Base-by-base conservation (phyloP, 305 asterid species). In the Petunia hybrid region DNA sequence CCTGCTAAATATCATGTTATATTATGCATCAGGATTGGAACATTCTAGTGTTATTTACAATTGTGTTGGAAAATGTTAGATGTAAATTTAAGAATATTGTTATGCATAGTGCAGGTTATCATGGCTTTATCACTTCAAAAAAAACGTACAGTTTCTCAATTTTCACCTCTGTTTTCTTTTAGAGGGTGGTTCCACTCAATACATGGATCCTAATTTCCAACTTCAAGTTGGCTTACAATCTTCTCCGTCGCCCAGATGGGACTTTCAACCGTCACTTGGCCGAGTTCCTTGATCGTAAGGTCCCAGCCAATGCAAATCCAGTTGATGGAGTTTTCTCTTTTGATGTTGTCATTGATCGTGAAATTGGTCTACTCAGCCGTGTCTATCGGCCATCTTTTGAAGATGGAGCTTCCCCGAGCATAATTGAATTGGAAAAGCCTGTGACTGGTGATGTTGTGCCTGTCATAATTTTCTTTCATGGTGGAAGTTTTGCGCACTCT, bases 201-300 rank as follows among this genome's bases (percentile, higher is more conserved):
- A 83, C 86, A 63, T 83, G 86, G 86, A 56, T 83, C 76, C 78
- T 83, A 53, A 83, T 83, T 70, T 79, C 86, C 31, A 74, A 53
- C 45, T 83, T 83, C 83, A 83, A 83, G 83, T 41, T 83, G 63
- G 45, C 83, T 12, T 83, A 83, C 66, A 80, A 83, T 74, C 76
- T 83, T 63, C 69, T 83, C n/a, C 86, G 86, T 12, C 86, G 78
- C 55, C 78, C 86, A 16, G 86, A 83, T 75, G 86, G 86, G 36
- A 83, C 83, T 51, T 83, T 83, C 80, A 83, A 83, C 77, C 86
- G 86, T 73, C 81, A 83, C 63, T 66, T 83, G 77, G 86, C 86
- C 5, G 86, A 83, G 83, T 83, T 55, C 46, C 80, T 79, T 73
- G 86, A 83, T 45, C 86, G 86, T 7, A 83, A 83, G 62, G 86